phyloP scores from a whole-genome alignment of 257 asterid species.

The Gardenia jasminoides region DNA sequence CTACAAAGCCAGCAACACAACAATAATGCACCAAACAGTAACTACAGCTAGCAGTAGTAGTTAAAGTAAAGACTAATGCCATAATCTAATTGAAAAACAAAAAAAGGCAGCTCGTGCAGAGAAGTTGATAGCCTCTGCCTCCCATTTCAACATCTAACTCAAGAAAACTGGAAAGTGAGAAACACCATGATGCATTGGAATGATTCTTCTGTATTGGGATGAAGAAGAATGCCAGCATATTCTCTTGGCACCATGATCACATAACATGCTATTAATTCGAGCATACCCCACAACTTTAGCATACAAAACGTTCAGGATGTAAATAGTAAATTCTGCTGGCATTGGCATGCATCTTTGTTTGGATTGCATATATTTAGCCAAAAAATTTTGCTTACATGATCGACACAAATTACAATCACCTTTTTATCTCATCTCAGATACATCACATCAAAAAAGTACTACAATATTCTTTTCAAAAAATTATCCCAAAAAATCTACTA shows the following conservation, averaged over 20 bases:
- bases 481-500: no score
- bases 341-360: no score
- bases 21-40: not conserved
- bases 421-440: no score
- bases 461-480: no score
- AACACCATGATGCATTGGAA: not conserved
- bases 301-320: no score
- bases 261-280: not conserved
- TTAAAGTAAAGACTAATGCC: not conserved
- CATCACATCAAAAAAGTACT: no score
- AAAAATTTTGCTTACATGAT: no score
- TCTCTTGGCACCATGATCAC: not conserved
- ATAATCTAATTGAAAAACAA: not conserved
- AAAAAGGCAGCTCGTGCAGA: not conserved
- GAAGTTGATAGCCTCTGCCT: not conserved
- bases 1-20: constrained; percentile 1
- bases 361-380: no score
- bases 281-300: not conserved
- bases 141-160: not conserved
- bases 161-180: not conserved
- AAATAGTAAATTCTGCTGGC: no score
- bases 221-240: not conserved
- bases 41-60: not conserved
- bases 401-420: no score
- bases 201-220: not conserved